phyloP scores from a whole-genome alignment of 306 rosid species.

The Crotalaria pallida region DNA sequence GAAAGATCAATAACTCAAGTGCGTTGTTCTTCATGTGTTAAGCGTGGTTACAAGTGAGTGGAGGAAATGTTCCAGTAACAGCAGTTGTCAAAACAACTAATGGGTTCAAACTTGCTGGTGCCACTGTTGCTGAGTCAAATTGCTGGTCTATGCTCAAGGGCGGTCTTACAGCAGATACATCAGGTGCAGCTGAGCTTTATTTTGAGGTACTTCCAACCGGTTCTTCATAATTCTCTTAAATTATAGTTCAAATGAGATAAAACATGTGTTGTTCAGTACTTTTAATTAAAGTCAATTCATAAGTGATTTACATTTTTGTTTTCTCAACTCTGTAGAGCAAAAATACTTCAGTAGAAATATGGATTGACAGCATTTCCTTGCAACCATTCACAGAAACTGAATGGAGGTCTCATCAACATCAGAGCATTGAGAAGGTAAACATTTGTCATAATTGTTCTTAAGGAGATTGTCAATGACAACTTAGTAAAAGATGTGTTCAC shows the following conservation, averaged over 20 bases:
- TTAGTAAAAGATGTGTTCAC: too few species aligned
- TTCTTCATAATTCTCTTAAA: background rate
- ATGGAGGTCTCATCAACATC: slow-evolving; percentile 58
- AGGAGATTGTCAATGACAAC: background rate
- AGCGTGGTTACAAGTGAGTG: slow-evolving; percentile 63
- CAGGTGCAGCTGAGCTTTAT: slow-evolving; percentile 51
- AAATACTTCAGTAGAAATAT: slow-evolving; percentile 42
- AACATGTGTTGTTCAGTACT: background rate
- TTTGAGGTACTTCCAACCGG: slow-evolving; percentile 43
- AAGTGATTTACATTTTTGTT: background rate
- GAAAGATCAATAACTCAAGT: background rate
- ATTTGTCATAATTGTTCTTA: background rate
- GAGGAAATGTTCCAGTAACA: slow-evolving; percentile 33
- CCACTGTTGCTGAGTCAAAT: slow-evolving; percentile 38
- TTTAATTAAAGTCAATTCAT: background rate
- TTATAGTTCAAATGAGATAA: background rate
- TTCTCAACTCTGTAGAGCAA: slow-evolving; percentile 37
- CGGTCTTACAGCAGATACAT: slow-evolving; percentile 44
- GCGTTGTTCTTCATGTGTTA: background rate
- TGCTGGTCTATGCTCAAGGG: slow-evolving; percentile 95
- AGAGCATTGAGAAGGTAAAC: slow-evolving; percentile 48
- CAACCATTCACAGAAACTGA: slow-evolving; percentile 58
- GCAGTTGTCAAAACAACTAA: slow-evolving; percentile 48
- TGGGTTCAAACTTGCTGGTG: slow-evolving; percentile 39
- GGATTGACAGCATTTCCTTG: slow-evolving; percentile 62